Percentiles rank a stretch among this genome's conserved stretches.
phyloP scores from a whole-genome alignment of 1,139 yeast genomes.

The Blastobotrys raffinosifermentans region DNA sequence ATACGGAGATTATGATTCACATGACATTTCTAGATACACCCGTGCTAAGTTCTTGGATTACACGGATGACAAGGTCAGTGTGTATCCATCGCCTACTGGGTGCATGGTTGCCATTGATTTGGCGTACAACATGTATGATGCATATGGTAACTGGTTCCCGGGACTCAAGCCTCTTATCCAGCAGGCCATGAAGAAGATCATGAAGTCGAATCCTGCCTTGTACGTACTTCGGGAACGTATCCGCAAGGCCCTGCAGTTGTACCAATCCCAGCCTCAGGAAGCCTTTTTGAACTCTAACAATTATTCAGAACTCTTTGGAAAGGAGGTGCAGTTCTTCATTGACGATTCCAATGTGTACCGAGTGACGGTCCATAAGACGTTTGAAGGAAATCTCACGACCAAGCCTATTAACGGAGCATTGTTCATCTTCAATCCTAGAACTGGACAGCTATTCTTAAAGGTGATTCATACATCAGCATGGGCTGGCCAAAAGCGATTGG shows the following conservation, averaged over 20 bases:
- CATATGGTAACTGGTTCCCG: slow-evolving; percentile 97
- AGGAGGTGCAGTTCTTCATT: slow-evolving; percentile 74
- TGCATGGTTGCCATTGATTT: slow-evolving; percentile 84
- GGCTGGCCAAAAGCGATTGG: slow-evolving; percentile 94
- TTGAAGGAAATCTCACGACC: slow-evolving; percentile 88
- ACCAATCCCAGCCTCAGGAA: slow-evolving; percentile 91
- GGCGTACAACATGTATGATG: slow-evolving; percentile 94
- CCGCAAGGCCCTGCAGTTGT: slow-evolving; percentile 86
- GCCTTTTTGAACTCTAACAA: slow-evolving; percentile 85
- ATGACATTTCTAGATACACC: slow-evolving; percentile 90
- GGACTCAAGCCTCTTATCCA: slow-evolving; percentile 87
- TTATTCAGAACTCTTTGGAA: slow-evolving; percentile 82
- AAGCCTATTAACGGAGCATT: slow-evolving; percentile 93
- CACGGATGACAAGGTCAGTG: slow-evolving; percentile 77
- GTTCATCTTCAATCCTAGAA: slow-evolving; percentile 80
- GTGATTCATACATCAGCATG: slow-evolving; percentile 92
- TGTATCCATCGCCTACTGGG: slow-evolving; percentile 94
- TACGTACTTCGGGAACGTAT: slow-evolving; percentile 90
- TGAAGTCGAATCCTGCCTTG: slow-evolving; percentile 93
- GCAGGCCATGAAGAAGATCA: slow-evolving; percentile 87
- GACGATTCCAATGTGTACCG: slow-evolving; percentile 94
- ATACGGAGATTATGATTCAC: slow-evolving; percentile 97
- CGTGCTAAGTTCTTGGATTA: slow-evolving; percentile 91
- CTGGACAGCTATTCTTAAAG: slow-evolving; percentile 78
- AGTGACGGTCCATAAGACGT: slow-evolving; percentile 88